phyloP scores from a whole-genome alignment of 2,329 filamentous ascomycete genomes.

The Zymoseptoria brevis region DNA sequence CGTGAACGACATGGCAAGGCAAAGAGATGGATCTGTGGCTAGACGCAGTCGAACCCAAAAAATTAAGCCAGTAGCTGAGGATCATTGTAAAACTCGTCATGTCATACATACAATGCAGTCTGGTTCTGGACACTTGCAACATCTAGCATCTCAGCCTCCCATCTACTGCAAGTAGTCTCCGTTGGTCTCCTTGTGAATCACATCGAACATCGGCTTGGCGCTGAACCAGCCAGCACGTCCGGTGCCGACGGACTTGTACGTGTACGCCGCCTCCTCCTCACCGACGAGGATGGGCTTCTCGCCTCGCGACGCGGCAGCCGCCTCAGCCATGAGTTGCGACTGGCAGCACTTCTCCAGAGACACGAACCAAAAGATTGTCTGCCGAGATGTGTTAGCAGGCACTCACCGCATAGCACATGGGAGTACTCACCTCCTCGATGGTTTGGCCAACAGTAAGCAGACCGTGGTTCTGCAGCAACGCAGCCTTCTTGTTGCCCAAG shows the following conservation, averaged over 20 bases:
- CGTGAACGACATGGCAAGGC: no score
- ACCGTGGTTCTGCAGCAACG: conserved; percentile 39
- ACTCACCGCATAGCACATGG: background rate
- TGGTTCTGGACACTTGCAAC: background rate
- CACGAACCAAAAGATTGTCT: conserved; percentile 36
- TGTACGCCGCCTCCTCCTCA: conserved; percentile 60
- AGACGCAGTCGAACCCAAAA: background rate
- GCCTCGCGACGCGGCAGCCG: conserved; percentile 54
- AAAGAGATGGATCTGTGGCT: background rate
- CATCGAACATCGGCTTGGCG: conserved; percentile 63
- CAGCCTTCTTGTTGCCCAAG: conserved; percentile 35
- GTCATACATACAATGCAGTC: background rate
- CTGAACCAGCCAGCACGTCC: conserved; percentile 60
- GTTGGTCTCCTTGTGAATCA: conserved; percentile 54
- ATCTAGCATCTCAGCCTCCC: background rate
- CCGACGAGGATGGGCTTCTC: conserved; percentile 58
- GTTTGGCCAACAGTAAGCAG: conserved; percentile 37
- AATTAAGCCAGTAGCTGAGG: background rate
- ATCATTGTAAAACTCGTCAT: background rate
- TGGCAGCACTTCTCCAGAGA: conserved; percentile 36
- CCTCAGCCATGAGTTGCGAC: conserved; percentile 45
- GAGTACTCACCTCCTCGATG: conserved; percentile 31
- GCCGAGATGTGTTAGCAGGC: background rate
- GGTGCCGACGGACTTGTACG: conserved; percentile 57
- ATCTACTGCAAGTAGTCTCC: conserved; percentile 45